phyloP scores from a whole-genome alignment of 2,329 filamentous ascomycete genomes.

The Aspergillus sp. region DNA sequence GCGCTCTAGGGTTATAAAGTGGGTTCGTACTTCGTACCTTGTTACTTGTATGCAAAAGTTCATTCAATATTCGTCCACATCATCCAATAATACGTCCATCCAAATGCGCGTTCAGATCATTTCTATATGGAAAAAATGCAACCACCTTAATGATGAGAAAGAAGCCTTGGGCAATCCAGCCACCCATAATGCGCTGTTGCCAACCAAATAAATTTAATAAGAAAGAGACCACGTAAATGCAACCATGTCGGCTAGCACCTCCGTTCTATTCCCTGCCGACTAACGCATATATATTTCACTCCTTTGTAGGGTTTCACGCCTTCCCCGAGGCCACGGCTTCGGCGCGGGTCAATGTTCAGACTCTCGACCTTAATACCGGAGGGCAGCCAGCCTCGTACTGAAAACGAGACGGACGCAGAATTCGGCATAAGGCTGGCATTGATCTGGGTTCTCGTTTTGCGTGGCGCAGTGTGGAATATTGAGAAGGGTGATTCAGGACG shows the following conservation, averaged over 20 bases:
- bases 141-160: not conserved
- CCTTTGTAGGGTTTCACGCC: slow-evolving; percentile 94
- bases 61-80: not conserved
- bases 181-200: not conserved
- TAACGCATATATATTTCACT: slow-evolving; percentile 89
- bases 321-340: slow-evolving; percentile 81
- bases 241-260: slow-evolving; percentile 23
- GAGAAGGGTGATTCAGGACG: slow-evolving; percentile 13
- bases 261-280: slow-evolving; percentile 54
- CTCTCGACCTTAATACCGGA: slow-evolving; percentile 65
- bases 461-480: slow-evolving; percentile 27
- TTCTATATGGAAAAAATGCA: not conserved
- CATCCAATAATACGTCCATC: not conserved
- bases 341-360: slow-evolving; percentile 66
- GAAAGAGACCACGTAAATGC: slow-evolving; percentile 2
- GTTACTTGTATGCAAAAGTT: not conserved
- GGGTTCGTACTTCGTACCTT: not conserved
- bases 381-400: slow-evolving; percentile 63
- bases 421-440: slow-evolving; percentile 79
- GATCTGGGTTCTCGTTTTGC: slow-evolving; percentile 53
- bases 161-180: not conserved
- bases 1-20: not conserved
- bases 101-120: not conserved
- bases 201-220: not conserved
- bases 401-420: slow-evolving; percentile 68